These are phyloP conservation scores for Pythium phragmitis DNA, from an alignment of 352 stramenopile species.

Conservation along the genomic window DNA sequence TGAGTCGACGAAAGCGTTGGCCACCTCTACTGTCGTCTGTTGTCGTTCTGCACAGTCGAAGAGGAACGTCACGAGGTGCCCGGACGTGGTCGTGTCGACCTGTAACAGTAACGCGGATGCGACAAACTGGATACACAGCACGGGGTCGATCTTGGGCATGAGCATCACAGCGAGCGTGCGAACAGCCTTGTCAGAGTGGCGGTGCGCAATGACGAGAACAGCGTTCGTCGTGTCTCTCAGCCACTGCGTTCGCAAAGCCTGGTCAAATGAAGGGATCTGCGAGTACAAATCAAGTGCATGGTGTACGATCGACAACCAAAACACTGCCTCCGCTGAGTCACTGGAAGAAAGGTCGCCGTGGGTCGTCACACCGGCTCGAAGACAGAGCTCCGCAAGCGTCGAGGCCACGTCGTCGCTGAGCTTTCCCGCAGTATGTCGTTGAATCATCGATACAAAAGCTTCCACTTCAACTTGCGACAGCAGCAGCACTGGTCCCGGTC, in stretches of 20 bases:
- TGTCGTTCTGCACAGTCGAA: conserved; percentile 9
- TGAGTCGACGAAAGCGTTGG: conserved; percentile 8
- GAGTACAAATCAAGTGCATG: background rate
- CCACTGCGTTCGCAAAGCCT: conserved; percentile 9
- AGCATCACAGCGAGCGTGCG: conserved; percentile 2
- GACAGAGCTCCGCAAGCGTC: conserved; percentile 5
- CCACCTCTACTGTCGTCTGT: background rate
- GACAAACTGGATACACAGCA: conserved; percentile 7
- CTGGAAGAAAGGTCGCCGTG: background rate
- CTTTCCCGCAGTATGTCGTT: background rate
- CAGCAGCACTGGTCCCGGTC: background rate
- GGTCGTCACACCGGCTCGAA: background rate
- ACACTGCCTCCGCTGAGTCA: background rate
- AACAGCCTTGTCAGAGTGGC: background rate
- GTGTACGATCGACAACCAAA: background rate
- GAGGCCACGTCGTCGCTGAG: background rate
- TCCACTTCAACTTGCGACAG: background rate
- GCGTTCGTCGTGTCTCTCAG: conserved; percentile 6
- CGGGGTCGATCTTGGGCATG: conserved; percentile 19
- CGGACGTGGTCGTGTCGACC: conserved; percentile 10
- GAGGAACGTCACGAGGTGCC: conserved; percentile 1
- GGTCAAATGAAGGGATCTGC: background rate
- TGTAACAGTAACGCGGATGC: conserved; percentile 3
- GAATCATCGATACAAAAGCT: conserved; percentile 17
- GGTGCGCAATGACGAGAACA: conserved; percentile 1